A percentile compares a stretch with the other conserved stretches of the same genome.
These are phyloP conservation scores for Penicillium waksmanii DNA, from an alignment of 495 filamentous ascomycete species.

Conservation along the genomic window DNA sequence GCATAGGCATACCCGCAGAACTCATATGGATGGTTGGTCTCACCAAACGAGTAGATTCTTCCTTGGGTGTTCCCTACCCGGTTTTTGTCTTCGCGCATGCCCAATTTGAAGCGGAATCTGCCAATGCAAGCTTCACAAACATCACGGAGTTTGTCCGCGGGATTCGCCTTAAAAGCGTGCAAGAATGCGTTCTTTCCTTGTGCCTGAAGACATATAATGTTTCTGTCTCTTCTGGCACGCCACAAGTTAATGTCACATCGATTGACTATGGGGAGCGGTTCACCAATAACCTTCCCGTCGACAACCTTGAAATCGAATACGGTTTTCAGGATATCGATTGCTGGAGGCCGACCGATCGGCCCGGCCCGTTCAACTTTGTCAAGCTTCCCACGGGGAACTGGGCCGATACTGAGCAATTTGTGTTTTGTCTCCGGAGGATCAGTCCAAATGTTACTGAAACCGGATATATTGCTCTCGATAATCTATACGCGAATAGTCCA, in stretches of 20 bases:
- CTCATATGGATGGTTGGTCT: neutral
- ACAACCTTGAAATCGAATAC: neutral
- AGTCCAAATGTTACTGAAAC: neutral
- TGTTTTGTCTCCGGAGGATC: neutral
- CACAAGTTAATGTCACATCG: neutral
- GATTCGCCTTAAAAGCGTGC: neutral
- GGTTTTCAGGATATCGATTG: neutral
- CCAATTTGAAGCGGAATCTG: neutral
- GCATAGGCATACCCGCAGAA: neutral
- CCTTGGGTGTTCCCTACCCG: neutral
- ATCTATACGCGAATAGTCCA: neutral
- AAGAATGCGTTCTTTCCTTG: conserved; percentile 5
- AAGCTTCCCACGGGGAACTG: neutral
- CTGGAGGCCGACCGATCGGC: conserved; percentile 4
- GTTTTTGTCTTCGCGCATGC: neutral
- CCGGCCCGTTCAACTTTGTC: neutral
- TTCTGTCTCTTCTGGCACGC: conserved; percentile 7
- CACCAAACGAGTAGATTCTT: neutral
- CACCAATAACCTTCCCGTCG: neutral
- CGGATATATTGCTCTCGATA: neutral
- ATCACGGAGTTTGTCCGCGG: neutral
- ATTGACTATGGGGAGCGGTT: conserved; percentile 5
- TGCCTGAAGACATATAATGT: conserved; percentile 13
- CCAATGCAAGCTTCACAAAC: conserved; percentile 1
- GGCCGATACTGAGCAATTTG: conserved; percentile 6